phyloP scores from a whole-genome alignment of 345 rosid genomes.

The Corymbia maculata region DNA sequence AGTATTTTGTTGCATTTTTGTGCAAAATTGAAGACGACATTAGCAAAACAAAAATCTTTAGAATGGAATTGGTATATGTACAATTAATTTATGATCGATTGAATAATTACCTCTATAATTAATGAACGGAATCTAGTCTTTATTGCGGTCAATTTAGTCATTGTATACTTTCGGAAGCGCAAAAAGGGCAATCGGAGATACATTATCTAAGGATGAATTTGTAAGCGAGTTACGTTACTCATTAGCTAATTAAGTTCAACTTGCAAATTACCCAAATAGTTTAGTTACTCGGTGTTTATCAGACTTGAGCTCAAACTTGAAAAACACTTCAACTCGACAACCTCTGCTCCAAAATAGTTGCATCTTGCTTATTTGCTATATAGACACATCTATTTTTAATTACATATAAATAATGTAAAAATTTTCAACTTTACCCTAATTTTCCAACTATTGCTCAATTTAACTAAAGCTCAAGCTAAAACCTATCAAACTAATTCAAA shows the following conservation, averaged over 20 bases:
- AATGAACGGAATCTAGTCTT: not conserved
- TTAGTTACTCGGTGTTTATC: not conserved
- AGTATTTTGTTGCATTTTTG: rapidly evolving
- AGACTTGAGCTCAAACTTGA: not conserved
- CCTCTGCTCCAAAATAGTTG: not conserved
- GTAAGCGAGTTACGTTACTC: not conserved
- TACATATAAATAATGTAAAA: not conserved
- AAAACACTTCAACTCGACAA: not conserved
- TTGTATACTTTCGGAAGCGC: not conserved
- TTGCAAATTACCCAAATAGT: not conserved
- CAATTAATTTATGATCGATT: not conserved
- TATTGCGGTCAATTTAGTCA: not conserved
- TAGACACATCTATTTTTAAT: not conserved
- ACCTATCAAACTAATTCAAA: not conserved
- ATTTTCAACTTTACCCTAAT: not conserved
- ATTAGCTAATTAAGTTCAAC: not conserved
- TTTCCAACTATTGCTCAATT: not conserved
- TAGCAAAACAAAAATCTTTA: too few species aligned
- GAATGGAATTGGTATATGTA: too few species aligned
- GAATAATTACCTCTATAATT: too few species aligned
- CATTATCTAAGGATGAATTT: not conserved
- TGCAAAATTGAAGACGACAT: not conserved
- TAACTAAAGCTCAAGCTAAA: not conserved
- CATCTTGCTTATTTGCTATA: not conserved
- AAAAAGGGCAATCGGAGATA: not conserved